Evolutionary conservation across 2,329 filamentous ascomycete genomes (phyloP).

Genomic region (Fusarium sp.): DNA sequence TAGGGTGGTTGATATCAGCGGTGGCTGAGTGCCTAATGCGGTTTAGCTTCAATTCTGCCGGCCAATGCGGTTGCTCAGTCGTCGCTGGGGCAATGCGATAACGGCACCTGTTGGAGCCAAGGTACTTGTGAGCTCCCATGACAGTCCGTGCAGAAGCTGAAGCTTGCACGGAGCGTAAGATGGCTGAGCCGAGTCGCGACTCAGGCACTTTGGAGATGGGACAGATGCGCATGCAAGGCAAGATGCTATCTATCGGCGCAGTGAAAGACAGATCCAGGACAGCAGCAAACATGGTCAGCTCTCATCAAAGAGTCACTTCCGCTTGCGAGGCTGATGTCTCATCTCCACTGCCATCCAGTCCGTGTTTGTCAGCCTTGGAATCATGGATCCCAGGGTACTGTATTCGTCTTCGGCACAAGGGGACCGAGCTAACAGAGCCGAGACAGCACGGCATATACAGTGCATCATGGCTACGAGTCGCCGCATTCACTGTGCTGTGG

Average conservation of each 20-base stretch:
- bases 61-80: slow-evolving; percentile 41
- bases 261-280: background rate
- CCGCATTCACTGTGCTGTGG: slow-evolving; percentile 19
- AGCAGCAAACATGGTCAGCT: background rate
- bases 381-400: slow-evolving; percentile 27
- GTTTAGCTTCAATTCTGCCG: slow-evolving; percentile 31
- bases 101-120: slow-evolving; percentile 36
- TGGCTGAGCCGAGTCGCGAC: slow-evolving; percentile 29
- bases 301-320: background rate
- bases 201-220: slow-evolving; percentile 17
- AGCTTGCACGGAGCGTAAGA: slow-evolving; percentile 22
- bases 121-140: slow-evolving; percentile 43
- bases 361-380: slow-evolving; percentile 33
- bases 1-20: slow-evolving; percentile 47
- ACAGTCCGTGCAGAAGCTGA: slow-evolving; percentile 30
- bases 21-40: slow-evolving; percentile 41
- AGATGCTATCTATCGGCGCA: background rate
- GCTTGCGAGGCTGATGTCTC: slow-evolving; percentile 27
- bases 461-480: slow-evolving; percentile 33
- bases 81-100: slow-evolving; percentile 52
- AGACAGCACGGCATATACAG: slow-evolving; percentile 14
- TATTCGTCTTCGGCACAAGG: slow-evolving; percentile 23
- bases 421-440: slow-evolving; percentile 17
- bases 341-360: slow-evolving; percentile 24
- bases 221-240: background rate